Percentiles rank a stretch among this genome's conserved stretches.
Conservation (phyloP, 2,329 filamentous ascomycete species). For the Alternaria burnsii region DNA sequence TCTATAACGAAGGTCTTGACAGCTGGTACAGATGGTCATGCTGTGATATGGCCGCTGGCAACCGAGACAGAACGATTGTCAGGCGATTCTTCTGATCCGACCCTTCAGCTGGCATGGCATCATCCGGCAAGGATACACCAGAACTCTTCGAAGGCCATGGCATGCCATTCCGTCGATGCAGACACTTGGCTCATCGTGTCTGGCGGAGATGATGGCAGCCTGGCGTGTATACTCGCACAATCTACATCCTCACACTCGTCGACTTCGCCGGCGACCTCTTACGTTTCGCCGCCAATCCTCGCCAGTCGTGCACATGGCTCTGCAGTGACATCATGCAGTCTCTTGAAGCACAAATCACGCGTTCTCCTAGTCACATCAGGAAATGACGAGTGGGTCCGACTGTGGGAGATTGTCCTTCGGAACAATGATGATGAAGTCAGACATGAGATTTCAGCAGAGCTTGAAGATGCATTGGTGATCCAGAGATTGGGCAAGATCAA, state of each 20-base stretch:
- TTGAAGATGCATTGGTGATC: conserved; percentile 37
- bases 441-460: background rate
- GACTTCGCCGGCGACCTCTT: conserved; percentile 28
- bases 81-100: background rate
- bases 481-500: conserved; percentile 43
- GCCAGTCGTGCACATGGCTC: conserved; percentile 73
- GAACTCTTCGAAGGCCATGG: conserved; percentile 74
- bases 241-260: background rate
- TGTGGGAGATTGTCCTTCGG: conserved; percentile 53
- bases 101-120: conserved; percentile 42
- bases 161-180: conserved; percentile 42
- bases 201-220: conserved; percentile 87
- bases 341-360: conserved; percentile 36
- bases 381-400: conserved; percentile 59
- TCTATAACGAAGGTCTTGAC: conserved; percentile 63
- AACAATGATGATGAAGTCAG: background rate
- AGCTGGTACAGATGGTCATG: conserved; percentile 81
- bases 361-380: conserved; percentile 49
- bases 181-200: conserved; percentile 68
- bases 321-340: conserved; percentile 68
- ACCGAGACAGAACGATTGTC: conserved; percentile 18
- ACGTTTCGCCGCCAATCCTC: conserved; percentile 43
- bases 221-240: conserved; percentile 60
- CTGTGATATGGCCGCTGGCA: conserved; percentile 67
- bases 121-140: conserved; percentile 69